A percentile compares a stretch with the other conserved stretches of the same genome.
These are phyloP conservation scores for Artemisia princeps DNA, from an alignment of 140 eudicot species.

Conservation along the genomic window DNA sequence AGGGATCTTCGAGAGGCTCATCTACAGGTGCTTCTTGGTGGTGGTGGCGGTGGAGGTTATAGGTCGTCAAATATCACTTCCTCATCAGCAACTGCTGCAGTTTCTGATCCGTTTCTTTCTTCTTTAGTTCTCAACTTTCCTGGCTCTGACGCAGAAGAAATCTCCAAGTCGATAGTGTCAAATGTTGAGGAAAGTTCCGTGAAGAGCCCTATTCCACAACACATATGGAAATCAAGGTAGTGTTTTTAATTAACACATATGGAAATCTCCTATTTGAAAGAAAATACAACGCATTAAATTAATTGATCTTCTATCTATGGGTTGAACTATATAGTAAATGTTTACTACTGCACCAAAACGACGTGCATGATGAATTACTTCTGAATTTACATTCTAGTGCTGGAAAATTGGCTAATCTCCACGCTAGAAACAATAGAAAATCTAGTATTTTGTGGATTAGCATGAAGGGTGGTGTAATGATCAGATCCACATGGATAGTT, in stretches of 20 bases:
- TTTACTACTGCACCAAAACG: too few species aligned
- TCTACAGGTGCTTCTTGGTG: constrained; percentile 76
- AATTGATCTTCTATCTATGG: background rate
- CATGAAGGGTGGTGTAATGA: too few species aligned
- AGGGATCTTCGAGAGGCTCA: constrained; percentile 95
- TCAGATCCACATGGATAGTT: too few species aligned
- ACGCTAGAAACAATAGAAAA: too few species aligned
- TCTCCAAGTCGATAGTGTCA: constrained; percentile 56
- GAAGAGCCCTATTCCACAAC: constrained; percentile 36
- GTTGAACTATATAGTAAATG: too few species aligned
- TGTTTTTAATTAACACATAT: constrained; percentile 23
- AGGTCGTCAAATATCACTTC: constrained; percentile 39
- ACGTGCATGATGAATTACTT: background rate
- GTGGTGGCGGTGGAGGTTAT: constrained; percentile 40
- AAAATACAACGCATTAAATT: background rate
- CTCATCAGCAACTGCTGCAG: constrained; percentile 34
- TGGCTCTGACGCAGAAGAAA: constrained; percentile 59
- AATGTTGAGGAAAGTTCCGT: constrained; percentile 39
- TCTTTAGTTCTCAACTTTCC: constrained; percentile 69
- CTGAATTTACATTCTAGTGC: too few species aligned
- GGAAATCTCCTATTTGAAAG: constrained; percentile 38
- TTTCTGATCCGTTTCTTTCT: constrained; percentile 59
- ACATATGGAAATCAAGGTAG: constrained; percentile 74
- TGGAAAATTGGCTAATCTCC: too few species aligned
- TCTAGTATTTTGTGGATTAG: too few species aligned